phyloP scores from a whole-genome alignment of 2,329 filamentous ascomycete species.

The Davidsoniella neocaledoniae region DNA sequence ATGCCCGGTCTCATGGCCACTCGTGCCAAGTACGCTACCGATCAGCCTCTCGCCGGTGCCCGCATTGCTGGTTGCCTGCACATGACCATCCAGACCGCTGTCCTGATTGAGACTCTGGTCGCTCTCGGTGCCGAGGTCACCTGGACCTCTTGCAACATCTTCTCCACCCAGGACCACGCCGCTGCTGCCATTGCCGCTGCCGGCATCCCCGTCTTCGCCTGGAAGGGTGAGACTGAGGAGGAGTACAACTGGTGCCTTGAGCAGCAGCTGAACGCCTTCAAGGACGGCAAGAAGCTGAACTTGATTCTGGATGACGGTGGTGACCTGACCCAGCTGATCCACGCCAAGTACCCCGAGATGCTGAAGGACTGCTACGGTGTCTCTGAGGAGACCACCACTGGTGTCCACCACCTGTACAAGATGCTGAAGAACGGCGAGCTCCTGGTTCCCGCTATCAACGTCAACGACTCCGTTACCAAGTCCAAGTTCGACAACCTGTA shows the following conservation, averaged over 20 bases:
- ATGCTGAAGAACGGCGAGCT: constrained; percentile 88
- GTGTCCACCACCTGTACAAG: constrained; percentile 97
- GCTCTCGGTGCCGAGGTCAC: constrained; percentile 94
- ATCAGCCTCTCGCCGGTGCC: constrained; percentile 88
- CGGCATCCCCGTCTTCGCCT: constrained; percentile 71
- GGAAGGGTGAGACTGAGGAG: constrained; percentile 91
- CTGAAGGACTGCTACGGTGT: constrained; percentile 97
- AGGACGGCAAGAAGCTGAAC: constrained; percentile 92
- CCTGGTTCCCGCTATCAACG: constrained; percentile 91
- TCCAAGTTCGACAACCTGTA: constrained; percentile 99
- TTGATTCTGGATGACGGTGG: constrained; percentile 97
- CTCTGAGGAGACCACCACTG: constrained; percentile 98
- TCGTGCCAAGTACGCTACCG: constrained; percentile 72
- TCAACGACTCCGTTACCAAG: constrained; percentile 99
- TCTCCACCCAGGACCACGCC: constrained; percentile 97
- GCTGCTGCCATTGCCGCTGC: constrained; percentile 90
- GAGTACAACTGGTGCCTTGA: constrained; percentile 99
- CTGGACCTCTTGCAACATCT: constrained; percentile 99
- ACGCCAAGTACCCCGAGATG: constrained; percentile 97
- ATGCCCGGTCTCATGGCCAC: constrained; percentile 98
- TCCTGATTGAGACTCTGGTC: constrained; percentile 95
- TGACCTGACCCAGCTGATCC: constrained; percentile 88
- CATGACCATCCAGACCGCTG: constrained; percentile 99
- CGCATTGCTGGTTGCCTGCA: constrained; percentile 96
- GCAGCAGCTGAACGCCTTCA: constrained; percentile 95